Evolutionary conservation across 1,284 basidiomycete genomes (phyloP).

Genomic region (Fomitopsis betulina): DNA sequence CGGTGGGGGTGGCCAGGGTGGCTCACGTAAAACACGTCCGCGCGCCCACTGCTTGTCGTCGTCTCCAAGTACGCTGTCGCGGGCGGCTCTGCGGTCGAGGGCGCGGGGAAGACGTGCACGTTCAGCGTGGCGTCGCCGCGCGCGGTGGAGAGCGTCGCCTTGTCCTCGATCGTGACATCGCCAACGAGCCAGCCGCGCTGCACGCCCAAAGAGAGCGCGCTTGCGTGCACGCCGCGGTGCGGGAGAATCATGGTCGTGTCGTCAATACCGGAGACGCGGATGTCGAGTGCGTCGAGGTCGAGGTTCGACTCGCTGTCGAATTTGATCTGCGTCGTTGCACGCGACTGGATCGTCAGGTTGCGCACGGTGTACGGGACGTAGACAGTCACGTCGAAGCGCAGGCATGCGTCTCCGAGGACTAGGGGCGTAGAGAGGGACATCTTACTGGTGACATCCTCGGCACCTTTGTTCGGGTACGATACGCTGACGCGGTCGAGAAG

Average conservation of each 20-base stretch:
- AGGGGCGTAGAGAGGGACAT: constrained; percentile 28
- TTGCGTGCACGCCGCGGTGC: constrained; percentile 34
- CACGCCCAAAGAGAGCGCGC: constrained; percentile 38
- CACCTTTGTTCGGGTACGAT: constrained; percentile 26
- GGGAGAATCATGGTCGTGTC: constrained; percentile 43
- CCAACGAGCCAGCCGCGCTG: constrained; percentile 58
- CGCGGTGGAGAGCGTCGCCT: constrained; percentile 41
- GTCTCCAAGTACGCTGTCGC: constrained; percentile 38
- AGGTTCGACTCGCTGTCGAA: constrained; percentile 41
- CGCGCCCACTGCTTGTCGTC: constrained; percentile 42
- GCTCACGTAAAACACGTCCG: constrained; percentile 44
- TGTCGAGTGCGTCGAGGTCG: constrained; percentile 37
- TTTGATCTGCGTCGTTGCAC: constrained; percentile 42
- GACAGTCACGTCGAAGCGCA: constrained; percentile 51
- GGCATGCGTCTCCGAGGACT: constrained; percentile 32
- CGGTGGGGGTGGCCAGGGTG: constrained; percentile 37
- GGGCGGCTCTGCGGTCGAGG: constrained; percentile 23
- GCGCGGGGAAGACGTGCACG: constrained; percentile 40
- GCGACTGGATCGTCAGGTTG: constrained; percentile 38
- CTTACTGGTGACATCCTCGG: constrained; percentile 32
- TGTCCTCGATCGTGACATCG: constrained; percentile 40
- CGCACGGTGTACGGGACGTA: constrained; percentile 44
- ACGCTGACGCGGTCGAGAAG: constrained; percentile 36
- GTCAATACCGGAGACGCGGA: constrained; percentile 36
- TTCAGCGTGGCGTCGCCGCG: constrained; percentile 46